Evolutionary conservation across 2,329 filamentous ascomycete genomes (phyloP).

Genomic region (Apiospora aurea): DNA sequence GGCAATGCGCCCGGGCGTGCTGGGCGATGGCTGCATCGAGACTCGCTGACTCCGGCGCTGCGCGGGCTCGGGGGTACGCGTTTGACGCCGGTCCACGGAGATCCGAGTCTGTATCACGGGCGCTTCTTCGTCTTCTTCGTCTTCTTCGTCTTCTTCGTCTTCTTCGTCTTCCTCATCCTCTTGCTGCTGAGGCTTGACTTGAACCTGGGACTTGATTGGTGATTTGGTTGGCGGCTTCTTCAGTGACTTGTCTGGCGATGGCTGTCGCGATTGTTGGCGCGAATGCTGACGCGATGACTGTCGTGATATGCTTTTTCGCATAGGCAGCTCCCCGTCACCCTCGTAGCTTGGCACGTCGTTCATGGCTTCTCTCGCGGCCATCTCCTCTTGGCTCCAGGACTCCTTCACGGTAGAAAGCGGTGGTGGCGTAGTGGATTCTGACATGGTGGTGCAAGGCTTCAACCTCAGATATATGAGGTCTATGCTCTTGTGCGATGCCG

Average conservation of each 20-base stretch:
- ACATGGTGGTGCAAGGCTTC: neutral
- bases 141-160: constrained; percentile 5
- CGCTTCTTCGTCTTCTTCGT: neutral
- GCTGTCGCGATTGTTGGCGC: neutral
- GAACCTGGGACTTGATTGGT: constrained; percentile 14
- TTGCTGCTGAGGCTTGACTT: constrained; percentile 12
- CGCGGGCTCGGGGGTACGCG: constrained; percentile 46
- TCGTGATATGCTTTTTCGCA: neutral
- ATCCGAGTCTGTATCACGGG: constrained; percentile 26
- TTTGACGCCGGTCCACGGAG: constrained; percentile 36
- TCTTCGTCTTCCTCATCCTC: neutral
- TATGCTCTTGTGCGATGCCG: neutral
- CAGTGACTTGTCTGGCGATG: constrained; percentile 20
- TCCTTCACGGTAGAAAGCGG: constrained; percentile 16
- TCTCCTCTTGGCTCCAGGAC: constrained; percentile 24
- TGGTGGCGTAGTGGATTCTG: constrained; percentile 22
- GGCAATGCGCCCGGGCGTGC: constrained; percentile 59
- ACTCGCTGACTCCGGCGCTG: constrained; percentile 44
- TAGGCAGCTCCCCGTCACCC: constrained; percentile 3
- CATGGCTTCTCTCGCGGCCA: constrained; percentile 20
- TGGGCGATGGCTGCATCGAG: constrained; percentile 48
- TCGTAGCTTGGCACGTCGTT: constrained; percentile 17
- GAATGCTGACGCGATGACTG: neutral
- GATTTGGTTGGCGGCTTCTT: constrained; percentile 17
- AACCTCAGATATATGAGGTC: neutral